These are phyloP conservation scores for Arabidopsis lyrata DNA, from an alignment of 441 rosid genomes.

Conservation along the genomic window DNA sequence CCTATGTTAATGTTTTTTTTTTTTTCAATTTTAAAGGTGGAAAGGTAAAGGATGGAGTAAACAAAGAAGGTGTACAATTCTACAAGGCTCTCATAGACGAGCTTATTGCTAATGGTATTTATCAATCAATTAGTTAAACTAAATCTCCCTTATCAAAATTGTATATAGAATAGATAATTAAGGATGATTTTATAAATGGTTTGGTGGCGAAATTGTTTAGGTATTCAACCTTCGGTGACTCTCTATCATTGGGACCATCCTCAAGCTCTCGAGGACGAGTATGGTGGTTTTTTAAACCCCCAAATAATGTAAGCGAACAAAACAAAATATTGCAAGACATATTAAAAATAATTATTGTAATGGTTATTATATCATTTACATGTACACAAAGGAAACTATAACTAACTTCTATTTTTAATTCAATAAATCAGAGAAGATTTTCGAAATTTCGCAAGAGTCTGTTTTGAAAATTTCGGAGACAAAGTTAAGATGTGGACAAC, in stretches of 20 bases:
- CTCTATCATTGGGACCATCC: conserved; percentile 57
- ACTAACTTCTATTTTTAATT: background rate
- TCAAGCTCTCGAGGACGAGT: conserved; percentile 56
- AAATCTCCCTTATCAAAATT: background rate
- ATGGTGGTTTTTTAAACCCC: conserved; percentile 48
- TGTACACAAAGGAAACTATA: background rate
- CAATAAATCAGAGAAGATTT: conserved; percentile 43
- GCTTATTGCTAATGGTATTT: conserved; percentile 48
- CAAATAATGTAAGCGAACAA: conserved; percentile 47
- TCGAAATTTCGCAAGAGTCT: conserved; percentile 41
- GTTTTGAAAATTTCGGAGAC: conserved; percentile 49
- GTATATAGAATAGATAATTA: background rate
- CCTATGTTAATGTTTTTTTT: background rate
- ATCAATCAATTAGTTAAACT: background rate
- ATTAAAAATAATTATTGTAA: background rate
- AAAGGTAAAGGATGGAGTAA: conserved; percentile 52
- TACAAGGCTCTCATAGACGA: conserved; percentile 54
- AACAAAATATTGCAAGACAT: background rate
- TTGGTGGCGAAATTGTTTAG: conserved; percentile 33
- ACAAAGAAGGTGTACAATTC: conserved; percentile 50
- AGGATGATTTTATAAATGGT: background rate
- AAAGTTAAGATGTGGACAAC: conserved; percentile 45
- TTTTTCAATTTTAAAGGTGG: conserved; percentile 40
- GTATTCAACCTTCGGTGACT: conserved; percentile 48
- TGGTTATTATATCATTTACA: background rate